Evolutionary conservation across 768 basidiomycete genomes (phyloP).

Genomic region (Daedaleopsis nitida): DNA sequence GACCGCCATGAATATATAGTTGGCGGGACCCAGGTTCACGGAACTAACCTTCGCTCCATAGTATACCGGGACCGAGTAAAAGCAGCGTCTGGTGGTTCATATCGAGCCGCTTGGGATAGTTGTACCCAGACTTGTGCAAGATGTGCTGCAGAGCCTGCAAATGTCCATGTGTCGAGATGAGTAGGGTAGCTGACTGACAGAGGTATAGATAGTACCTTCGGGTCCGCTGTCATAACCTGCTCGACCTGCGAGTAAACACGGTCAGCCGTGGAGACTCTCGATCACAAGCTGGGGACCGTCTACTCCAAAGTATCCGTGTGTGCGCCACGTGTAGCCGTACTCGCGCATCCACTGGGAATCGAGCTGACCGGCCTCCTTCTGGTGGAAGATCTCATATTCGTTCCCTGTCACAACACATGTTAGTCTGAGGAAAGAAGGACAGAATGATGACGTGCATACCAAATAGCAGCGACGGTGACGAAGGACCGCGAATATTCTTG

Average conservation of each 20-base stretch:
- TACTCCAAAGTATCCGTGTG: constrained; percentile 21
- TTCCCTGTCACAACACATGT: constrained; percentile 1
- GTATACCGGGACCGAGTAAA: constrained; percentile 6
- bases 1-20: neutral
- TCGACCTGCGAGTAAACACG: neutral
- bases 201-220: neutral
- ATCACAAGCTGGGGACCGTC: neutral
- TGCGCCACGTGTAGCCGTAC: constrained; percentile 22
- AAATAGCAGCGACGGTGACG: neutral
- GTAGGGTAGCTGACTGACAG: neutral
- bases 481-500: neutral
- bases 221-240: constrained; percentile 11
- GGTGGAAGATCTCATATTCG: constrained; percentile 6
- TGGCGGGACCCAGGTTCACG: neutral
- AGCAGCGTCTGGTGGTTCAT: constrained; percentile 4
- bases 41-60: constrained; percentile 2
- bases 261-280: neutral
- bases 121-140: constrained; percentile 29
- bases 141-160: constrained; percentile 28
- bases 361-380: constrained; percentile 21
- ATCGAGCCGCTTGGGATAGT: constrained; percentile 22
- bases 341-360: constrained; percentile 22
- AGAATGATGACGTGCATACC: neutral
- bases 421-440: too few species aligned
- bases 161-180: neutral